These are phyloP conservation scores for Kockovaella imperatae DNA, from an alignment of 768 basidiomycete genomes.

Conservation along the genomic window DNA sequence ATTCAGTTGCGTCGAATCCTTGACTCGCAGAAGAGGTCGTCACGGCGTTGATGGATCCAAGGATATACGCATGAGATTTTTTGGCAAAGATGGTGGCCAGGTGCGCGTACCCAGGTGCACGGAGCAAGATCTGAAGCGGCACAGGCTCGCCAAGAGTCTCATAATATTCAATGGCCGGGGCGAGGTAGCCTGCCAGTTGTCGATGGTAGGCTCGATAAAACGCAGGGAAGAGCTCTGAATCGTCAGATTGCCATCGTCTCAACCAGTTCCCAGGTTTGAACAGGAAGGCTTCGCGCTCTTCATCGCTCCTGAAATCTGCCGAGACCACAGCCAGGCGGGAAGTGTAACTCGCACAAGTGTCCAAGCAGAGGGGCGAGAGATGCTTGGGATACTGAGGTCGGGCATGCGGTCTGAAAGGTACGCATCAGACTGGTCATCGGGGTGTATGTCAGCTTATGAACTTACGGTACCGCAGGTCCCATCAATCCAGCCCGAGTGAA, in stretches of 20 bases:
- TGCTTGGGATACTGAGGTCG: slow-evolving; percentile 40
- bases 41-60: slow-evolving; percentile 48
- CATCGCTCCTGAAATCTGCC: slow-evolving; percentile 24
- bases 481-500: slow-evolving; percentile 30
- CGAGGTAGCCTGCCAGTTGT: slow-evolving; percentile 45
- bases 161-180: slow-evolving; percentile 30
- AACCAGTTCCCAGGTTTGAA: slow-evolving; percentile 47
- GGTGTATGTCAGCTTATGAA: slow-evolving; percentile 1
- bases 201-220: slow-evolving; percentile 49
- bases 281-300: slow-evolving; percentile 41
- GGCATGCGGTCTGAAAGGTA: slow-evolving; percentile 2
- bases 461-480: slow-evolving; percentile 15
- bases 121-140: slow-evolving; percentile 35
- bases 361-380: slow-evolving; percentile 38
- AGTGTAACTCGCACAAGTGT: slow-evolving; percentile 37
- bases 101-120: slow-evolving; percentile 48
- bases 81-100: slow-evolving; percentile 47
- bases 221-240: slow-evolving; percentile 49
- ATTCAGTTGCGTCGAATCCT: slow-evolving; percentile 46
- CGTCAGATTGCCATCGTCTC: slow-evolving; percentile 49
- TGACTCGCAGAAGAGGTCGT: slow-evolving; percentile 44
- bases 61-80: slow-evolving; percentile 48
- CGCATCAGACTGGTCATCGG: no score
- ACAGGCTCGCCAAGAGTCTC: slow-evolving; percentile 27
- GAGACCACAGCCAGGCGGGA: slow-evolving; percentile 22